These are phyloP conservation scores for Cryptococcus sp. DNA, from an alignment of 1,284 basidiomycete genomes.

Conservation along the genomic window DNA sequence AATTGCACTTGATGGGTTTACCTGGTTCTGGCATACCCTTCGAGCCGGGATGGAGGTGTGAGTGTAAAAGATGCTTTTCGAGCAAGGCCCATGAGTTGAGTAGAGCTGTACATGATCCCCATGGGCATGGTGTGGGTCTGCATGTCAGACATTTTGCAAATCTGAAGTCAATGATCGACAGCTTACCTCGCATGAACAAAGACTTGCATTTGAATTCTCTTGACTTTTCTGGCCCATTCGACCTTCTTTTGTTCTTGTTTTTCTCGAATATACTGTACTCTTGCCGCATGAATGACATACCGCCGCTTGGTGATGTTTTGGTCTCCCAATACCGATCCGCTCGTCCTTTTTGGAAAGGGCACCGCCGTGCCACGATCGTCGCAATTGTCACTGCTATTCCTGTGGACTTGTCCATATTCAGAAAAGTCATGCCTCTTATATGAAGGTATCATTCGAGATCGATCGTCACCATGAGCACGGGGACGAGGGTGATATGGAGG, in stretches of 20 bases:
- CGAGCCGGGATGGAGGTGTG: slow-evolving; percentile 19
- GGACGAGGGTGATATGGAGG: too few relatives aligned
- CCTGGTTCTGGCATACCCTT: background rate
- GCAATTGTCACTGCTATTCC: background rate
- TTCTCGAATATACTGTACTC: slow-evolving; percentile 5
- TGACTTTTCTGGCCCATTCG: slow-evolving; percentile 14
- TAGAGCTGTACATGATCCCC: slow-evolving; percentile 25
- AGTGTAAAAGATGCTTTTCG: slow-evolving; percentile 32
- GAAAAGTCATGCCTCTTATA: background rate
- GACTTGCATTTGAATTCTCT: slow-evolving; percentile 31
- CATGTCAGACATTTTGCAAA: background rate
- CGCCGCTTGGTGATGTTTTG: background rate
- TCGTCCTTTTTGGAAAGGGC: background rate
- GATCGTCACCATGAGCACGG: too few relatives aligned
- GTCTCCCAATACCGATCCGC: background rate
- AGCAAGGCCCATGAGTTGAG: slow-evolving; percentile 34
- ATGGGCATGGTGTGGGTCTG: slow-evolving; percentile 26
- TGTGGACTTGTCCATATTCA: background rate
- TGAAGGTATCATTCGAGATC: background rate
- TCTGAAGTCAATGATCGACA: background rate
- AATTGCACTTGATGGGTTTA: slow-evolving; percentile 14
- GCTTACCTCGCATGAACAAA: slow-evolving; percentile 34
- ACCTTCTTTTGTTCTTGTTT: slow-evolving; percentile 18
- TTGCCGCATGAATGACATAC: background rate
- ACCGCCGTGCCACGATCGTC: background rate